Evolutionary conservation across 2,329 filamentous ascomycete genomes (phyloP).

Genomic region (Fusarium sp.): DNA sequence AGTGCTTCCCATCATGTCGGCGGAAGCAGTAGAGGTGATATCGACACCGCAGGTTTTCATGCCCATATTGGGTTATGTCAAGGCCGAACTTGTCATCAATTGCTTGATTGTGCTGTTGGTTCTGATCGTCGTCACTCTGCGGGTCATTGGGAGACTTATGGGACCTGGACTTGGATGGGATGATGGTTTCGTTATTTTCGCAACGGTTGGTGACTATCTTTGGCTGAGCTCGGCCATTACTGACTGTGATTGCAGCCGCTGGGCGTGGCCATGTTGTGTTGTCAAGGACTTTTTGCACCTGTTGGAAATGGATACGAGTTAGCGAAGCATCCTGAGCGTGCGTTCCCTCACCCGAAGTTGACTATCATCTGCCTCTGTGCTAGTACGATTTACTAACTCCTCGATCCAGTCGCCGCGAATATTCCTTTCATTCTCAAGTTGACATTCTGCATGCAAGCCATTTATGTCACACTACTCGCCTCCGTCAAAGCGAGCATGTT

Average conservation of each 20-base stretch:
- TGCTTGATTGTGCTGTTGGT: slow-evolving; percentile 46
- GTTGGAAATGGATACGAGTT: slow-evolving; percentile 42
- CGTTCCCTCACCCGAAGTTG: background rate
- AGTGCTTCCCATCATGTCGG: slow-evolving; percentile 13
- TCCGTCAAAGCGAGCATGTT: slow-evolving; percentile 44
- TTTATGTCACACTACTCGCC: slow-evolving; percentile 42
- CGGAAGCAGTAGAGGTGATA: slow-evolving; percentile 9
- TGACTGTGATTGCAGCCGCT: slow-evolving; percentile 35
- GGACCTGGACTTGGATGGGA: slow-evolving; percentile 50
- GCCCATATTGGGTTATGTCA: slow-evolving; percentile 40
- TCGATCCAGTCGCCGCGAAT: slow-evolving; percentile 22
- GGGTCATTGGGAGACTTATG: slow-evolving; percentile 43
- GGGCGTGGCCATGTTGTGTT: slow-evolving; percentile 43
- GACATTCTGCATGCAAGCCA: slow-evolving; percentile 43
- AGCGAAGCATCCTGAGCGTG: slow-evolving; percentile 28
- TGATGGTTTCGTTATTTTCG: slow-evolving; percentile 45
- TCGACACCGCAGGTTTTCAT: slow-evolving; percentile 24
- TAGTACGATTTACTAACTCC: background rate
- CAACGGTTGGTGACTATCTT: slow-evolving; percentile 30
- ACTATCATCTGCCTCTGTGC: background rate
- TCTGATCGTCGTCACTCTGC: slow-evolving; percentile 41
- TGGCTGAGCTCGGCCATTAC: background rate
- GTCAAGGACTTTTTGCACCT: slow-evolving; percentile 43
- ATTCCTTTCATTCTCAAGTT: slow-evolving; percentile 45
- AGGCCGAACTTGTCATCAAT: slow-evolving; percentile 46